Evolutionary conservation across 2,329 filamentous ascomycete genomes (phyloP), one percentile per base, ranked within the genome.

Genomic region (Xylaria sp.): DNA sequence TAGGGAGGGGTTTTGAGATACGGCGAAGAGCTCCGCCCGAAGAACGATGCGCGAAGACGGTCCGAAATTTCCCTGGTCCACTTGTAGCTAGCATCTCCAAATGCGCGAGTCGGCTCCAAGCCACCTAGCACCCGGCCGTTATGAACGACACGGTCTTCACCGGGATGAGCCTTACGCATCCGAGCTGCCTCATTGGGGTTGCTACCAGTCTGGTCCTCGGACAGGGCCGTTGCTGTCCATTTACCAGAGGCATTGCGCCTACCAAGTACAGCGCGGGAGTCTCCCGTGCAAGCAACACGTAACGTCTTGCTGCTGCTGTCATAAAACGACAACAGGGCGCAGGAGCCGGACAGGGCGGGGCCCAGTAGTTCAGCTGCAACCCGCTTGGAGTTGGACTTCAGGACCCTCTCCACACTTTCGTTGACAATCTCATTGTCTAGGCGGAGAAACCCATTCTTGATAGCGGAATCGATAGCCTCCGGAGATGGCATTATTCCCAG

Each of bases 31-130:
- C 84, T 88, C 45, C 92, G 86, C 19, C 90, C 92, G 67, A 97
- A 97, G 79, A 96, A 99, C 26, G 88, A 88, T 61, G 82, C 80
- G 69, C 92, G 91, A 50, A 99, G 81, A 64, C 89, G 88, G 48
- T 90, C 85, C 54, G 94, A 91, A 0, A 92, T 88, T 56, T 96
- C 91, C 47, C 84, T 83, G 54, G 84, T 90, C 94, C 94, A 99
- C 74, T 99, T 99, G 78, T 99, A 99, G 65, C 89, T 88, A 7
- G 94, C 93, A 72, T 99, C 94, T 34, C 94, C 95, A 72, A 99
- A 99, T 0, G 95, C 93, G 59, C 94, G 87, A 17, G 89, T 93
- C 2, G 94, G 94, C 72, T 99, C 94, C 11, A 99, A 79, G 17
- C 92, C 90, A 41, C 94, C 94, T 0, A 99, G 81, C 16, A 99